Base-by-base conservation (phyloP, 2,329 filamentous ascomycete species). In the Trichoderma gracile region DNA sequence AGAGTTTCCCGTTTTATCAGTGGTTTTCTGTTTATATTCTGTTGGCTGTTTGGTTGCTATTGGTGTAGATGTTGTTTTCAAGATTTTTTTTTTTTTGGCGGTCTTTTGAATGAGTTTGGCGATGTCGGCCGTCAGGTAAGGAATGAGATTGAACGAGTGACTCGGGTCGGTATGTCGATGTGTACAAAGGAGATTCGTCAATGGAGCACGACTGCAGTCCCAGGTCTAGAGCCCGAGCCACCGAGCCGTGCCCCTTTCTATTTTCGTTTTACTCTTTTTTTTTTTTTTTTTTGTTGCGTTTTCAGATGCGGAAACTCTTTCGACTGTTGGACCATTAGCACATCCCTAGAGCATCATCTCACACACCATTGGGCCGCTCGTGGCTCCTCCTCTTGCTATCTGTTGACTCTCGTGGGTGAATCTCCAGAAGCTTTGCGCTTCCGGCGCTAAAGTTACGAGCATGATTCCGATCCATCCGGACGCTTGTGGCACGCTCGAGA, bases 371-470 rank as follows among this genome's bases (percentile, higher is more conserved):
- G 7, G 25, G 3, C 12, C 15, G 58, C 65, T 70, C 73, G 65
- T 69, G 68, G 68, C 67, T 71, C 69, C 66, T 75, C 71, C 73
- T 75, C 72, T 78, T 81, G 47, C 75, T 78, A 67, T 88, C 86
- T 14, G 78, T 76, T 23, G 85, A 89, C 50, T 75, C 74, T 27
- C 83, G 80, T 23, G 85, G 81, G 21, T 49, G 82, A 53, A 93
- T 81, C 56, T 93, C 87, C 56, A 95, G 78, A 58, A 94, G 77
- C 75, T 86, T 90, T 12, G 90, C 90, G 72, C 89, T 93, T 56
- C 91, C 91, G 50, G 90, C 89, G 71, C 90, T 93, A 71, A 93
- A 87, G 68, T 89, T 89, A 61, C 89, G 84, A 21, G 81, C 85
- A 70, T 93, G 90, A 10, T 83, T 81, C 70, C 82, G 85, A 65